Evolutionary conservation across 2,329 filamentous ascomycete species (phyloP), one percentile per base, ranked within the genome.

Genomic region (Acrocalymma vagum): DNA sequence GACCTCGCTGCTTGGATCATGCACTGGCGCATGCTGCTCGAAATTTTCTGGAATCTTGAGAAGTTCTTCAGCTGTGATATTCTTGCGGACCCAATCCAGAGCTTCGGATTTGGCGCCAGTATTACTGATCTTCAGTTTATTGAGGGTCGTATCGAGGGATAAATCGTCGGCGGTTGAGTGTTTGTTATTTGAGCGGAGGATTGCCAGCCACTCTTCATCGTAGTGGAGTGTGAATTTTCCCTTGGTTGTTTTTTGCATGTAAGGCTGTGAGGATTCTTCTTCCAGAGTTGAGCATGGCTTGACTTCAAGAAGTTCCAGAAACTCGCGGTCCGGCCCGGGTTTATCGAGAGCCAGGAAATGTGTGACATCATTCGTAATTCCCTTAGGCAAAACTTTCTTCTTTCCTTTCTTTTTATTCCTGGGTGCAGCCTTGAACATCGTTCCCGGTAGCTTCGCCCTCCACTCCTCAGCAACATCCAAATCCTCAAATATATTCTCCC

Each of bases 281-380:
- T n/a, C 29, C 16, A 14, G 10, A 4, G 32, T 33, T 15, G 15
- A 22, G 26, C 11, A 21, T 15, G 29, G 22, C n/a, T 33, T 21
- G 21, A 40, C 37, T 40, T 40, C 29, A 14, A 33, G 29, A 17
- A 40, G 29, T 28, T 40, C 29, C 21, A 40, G 37, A 34, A 40
- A 40, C 15, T 40, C 37, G 29, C 37, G 29, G 29, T 33, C 15
- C 27, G 29, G 29, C 27, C 37, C 37, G 28, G 37, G 37, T 16
- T 40, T 40, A 34, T 34, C 29, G n/a, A 40, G 37, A 13, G 21
- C 37, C 21, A 40, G 37, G 27, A 40, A 40, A 34, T 34, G 20
- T 28, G 37, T 40, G 23, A 40, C 29, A 22, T n/a, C 34, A 28
- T 40, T 40, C 21, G 37, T 40, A 23, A 40, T 28, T 33, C 29